A percentile compares a stretch with the other conserved stretches of the same genome.
These are phyloP conservation scores for Populus hybrid DNA, from an alignment of 441 rosid genomes.

Conservation along the genomic window DNA sequence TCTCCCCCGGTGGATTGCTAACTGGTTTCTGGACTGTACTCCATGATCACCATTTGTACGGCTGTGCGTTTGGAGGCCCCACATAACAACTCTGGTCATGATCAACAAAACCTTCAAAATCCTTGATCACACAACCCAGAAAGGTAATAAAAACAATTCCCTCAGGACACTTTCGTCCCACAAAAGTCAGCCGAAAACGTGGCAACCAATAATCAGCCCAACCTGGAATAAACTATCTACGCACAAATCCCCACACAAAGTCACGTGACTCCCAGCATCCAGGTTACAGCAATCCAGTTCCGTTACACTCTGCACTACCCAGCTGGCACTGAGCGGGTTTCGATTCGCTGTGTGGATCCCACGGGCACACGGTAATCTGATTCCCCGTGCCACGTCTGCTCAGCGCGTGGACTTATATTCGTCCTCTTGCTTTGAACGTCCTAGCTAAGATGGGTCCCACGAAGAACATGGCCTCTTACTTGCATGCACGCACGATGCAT, in stretches of 20 bases:
- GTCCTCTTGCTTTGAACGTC: constrained; percentile 22
- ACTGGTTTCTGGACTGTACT: not conserved
- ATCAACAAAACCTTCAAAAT: not conserved
- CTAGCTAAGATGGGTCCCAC: constrained; percentile 42
- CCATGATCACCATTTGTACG: constrained; percentile 13
- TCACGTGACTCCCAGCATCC: constrained; percentile 44
- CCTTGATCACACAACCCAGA: not conserved
- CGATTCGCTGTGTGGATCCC: constrained; percentile 40
- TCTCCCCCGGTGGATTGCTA: not conserved
- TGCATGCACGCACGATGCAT: constrained; percentile 65
- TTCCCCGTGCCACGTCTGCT: constrained; percentile 26
- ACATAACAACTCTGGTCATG: constrained; percentile 1
- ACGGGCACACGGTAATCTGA: constrained; percentile 5
- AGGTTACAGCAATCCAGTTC: not conserved
- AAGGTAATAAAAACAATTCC: constrained; percentile 4
- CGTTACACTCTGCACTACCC: constrained; percentile 3
- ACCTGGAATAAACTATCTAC: not conserved
- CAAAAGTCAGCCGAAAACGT: constrained; percentile 21
- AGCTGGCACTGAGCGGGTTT: constrained; percentile 32
- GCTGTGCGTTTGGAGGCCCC: constrained; percentile 5
- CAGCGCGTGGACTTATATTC: constrained; percentile 13
- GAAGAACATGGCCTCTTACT: constrained; percentile 41
- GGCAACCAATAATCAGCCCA: constrained; percentile 18
- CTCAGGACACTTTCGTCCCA: not conserved
- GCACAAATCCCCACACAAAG: constrained; percentile 34